These are phyloP conservation scores for Aspergillus unguis DNA, from an alignment of 2,329 filamentous ascomycete genomes.

Conservation along the genomic window DNA sequence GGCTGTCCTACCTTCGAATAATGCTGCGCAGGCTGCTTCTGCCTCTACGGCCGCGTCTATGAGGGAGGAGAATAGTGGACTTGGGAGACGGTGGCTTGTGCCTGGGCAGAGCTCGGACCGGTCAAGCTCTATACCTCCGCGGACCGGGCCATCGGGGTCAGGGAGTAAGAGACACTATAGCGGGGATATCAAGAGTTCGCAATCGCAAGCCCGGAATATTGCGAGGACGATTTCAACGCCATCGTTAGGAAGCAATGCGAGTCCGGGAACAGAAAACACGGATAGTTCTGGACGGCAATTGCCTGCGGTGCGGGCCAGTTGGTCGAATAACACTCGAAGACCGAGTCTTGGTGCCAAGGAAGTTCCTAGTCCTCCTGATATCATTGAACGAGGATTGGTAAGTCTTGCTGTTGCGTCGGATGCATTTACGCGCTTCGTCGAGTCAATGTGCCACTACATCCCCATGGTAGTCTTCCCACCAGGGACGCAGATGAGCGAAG, in stretches of 20 bases:
- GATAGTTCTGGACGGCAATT: slow-evolving; percentile 17
- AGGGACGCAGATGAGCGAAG: slow-evolving; percentile 51
- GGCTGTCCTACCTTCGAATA: slow-evolving; percentile 16
- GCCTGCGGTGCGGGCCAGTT: slow-evolving; percentile 21
- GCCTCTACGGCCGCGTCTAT: slow-evolving; percentile 29
- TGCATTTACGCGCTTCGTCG: slow-evolving; percentile 57
- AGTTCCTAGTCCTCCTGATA: slow-evolving; percentile 41
- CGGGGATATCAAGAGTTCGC: slow-evolving; percentile 27
- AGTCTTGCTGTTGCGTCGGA: slow-evolving; percentile 50
- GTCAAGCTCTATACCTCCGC: neutral
- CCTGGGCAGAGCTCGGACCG: slow-evolving; percentile 13
- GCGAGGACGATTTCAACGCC: neutral
- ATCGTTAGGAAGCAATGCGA: slow-evolving; percentile 10
- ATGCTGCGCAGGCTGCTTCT: slow-evolving; percentile 23
- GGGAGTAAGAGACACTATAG: slow-evolving; percentile 33
- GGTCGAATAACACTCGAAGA: slow-evolving; percentile 1
- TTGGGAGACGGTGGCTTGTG: slow-evolving; percentile 33
- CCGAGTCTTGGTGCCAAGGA: slow-evolving; percentile 17
- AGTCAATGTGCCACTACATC: slow-evolving; percentile 53
- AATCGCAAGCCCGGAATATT: neutral
- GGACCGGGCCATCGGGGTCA: slow-evolving; percentile 19
- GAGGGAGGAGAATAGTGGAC: slow-evolving; percentile 34
- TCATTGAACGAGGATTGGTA: slow-evolving; percentile 52
- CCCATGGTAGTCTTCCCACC: slow-evolving; percentile 58
- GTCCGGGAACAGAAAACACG: slow-evolving; percentile 22